phyloP scores from a whole-genome alignment of 1,284 basidiomycete species.

The Leccinum fallax region DNA sequence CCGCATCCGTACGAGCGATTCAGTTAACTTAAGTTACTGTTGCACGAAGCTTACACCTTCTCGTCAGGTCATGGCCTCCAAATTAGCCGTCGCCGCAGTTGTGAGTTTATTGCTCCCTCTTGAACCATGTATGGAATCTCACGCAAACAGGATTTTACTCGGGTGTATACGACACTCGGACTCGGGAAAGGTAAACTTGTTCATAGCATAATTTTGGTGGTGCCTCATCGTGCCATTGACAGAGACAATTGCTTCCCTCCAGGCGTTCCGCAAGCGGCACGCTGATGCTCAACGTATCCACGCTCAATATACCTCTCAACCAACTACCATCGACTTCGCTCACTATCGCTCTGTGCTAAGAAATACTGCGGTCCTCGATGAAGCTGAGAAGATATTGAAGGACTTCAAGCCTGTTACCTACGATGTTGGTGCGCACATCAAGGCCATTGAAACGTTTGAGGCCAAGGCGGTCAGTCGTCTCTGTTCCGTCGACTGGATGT shows the following conservation, averaged over 20 bases:
- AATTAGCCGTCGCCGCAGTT: slow-evolving; percentile 77
- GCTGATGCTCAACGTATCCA: slow-evolving; percentile 84
- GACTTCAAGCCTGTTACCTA: slow-evolving; percentile 98
- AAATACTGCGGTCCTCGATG: slow-evolving; percentile 91
- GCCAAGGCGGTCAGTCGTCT: slow-evolving; percentile 82
- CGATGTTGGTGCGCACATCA: slow-evolving; percentile 89
- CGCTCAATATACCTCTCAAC: slow-evolving; percentile 69
- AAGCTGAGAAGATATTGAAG: slow-evolving; percentile 89
- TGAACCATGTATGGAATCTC: slow-evolving; percentile 11
- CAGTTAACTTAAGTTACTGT: slow-evolving; percentile 1
- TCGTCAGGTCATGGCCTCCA: slow-evolving; percentile 67
- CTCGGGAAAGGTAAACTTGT: slow-evolving; percentile 82
- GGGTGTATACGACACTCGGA: slow-evolving; percentile 88
- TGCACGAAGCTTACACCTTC: slow-evolving; percentile 1
- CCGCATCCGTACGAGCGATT: slow-evolving; percentile 14
- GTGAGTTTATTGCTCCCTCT: slow-evolving; percentile 45
- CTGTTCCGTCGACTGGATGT: slow-evolving; percentile 1
- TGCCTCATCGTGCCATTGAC: slow-evolving; percentile 15
- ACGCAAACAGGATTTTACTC: slow-evolving; percentile 79
- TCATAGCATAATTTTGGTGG: neutral
- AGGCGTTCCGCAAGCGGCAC: slow-evolving; percentile 97
- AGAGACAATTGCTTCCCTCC: slow-evolving; percentile 90
- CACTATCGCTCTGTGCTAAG: slow-evolving; percentile 92
- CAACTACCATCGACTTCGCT: slow-evolving; percentile 84
- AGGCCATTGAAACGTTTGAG: slow-evolving; percentile 98